Evolutionary conservation across 805 yeast species (phyloP).

Genomic region (Komagataella mondaviorum): DNA sequence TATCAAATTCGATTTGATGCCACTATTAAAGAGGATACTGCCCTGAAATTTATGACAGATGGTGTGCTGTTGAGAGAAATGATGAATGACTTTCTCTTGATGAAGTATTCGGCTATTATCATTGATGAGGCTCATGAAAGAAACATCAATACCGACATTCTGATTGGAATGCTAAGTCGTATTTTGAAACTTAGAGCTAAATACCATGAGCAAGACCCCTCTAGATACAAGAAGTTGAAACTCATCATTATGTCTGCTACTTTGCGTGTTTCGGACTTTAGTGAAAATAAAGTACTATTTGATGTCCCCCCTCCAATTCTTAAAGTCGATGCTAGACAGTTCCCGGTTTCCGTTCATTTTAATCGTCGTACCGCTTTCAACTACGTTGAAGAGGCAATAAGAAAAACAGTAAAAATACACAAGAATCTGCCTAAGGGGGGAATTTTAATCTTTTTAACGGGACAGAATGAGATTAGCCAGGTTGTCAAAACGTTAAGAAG

Average conservation of each 20-base stretch:
- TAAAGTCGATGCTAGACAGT: conserved; percentile 86
- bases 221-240: conserved; percentile 48
- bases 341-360: conserved; percentile 86
- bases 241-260: conserved; percentile 96
- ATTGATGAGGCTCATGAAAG: conserved; percentile 99
- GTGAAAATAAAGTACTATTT: conserved; percentile 67
- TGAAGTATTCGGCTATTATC: conserved; percentile 73
- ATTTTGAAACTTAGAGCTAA: conserved; percentile 60
- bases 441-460: conserved; percentile 81
- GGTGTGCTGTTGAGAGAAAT: conserved; percentile 89
- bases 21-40: conserved; percentile 47
- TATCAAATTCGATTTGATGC: conserved; percentile 78
- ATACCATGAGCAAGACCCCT: conserved; percentile 32
- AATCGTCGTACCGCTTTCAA: conserved; percentile 65
- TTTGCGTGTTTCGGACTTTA: conserved; percentile 81
- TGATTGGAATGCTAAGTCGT: conserved; percentile 90
- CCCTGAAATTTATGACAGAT: conserved; percentile 84
- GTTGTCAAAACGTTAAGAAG: conserved; percentile 57
- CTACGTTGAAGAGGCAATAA: conserved; percentile 77
- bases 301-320: conserved; percentile 71
- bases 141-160: conserved; percentile 87
- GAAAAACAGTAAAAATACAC: conserved; percentile 80
- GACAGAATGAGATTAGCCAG: conserved; percentile 80
- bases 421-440: conserved; percentile 85
- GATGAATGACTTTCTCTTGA: conserved; percentile 73